These are phyloP conservation scores for Bothriochloa decipiens DNA, from an alignment of 176 grass and related monocot species.

Conservation along the genomic window DNA sequence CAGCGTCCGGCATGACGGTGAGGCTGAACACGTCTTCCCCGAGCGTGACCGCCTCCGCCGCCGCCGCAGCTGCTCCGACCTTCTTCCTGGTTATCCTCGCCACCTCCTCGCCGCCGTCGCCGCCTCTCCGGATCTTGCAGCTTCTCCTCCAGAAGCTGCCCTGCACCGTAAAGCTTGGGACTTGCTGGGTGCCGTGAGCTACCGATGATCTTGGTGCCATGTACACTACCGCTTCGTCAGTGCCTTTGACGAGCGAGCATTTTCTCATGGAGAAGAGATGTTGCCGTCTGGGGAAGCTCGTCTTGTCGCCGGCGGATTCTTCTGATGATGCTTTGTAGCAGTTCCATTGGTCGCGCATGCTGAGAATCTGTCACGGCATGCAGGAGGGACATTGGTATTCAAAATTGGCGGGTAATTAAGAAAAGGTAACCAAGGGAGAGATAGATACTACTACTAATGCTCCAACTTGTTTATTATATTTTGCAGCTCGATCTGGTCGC, in stretches of 20 bases:
- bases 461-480: too few species aligned
- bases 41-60: constrained; percentile 32
- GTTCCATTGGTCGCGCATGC: constrained; percentile 83
- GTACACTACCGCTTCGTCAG: constrained; percentile 50
- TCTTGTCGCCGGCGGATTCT: constrained; percentile 21
- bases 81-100: constrained; percentile 65
- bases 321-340: constrained; percentile 55
- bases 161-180: constrained; percentile 51
- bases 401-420: too few species aligned
- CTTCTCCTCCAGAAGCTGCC: constrained; percentile 75
- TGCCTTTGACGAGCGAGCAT: constrained; percentile 30
- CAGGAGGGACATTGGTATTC: neutral
- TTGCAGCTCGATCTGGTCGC: too few species aligned
- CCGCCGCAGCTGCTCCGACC: neutral
- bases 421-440: too few species aligned
- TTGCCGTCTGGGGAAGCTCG: constrained; percentile 7
- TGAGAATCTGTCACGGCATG: constrained; percentile 54
- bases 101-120: constrained; percentile 34
- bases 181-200: neutral
- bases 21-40: constrained; percentile 83
- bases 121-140: constrained; percentile 56
- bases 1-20: constrained; percentile 45
- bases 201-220: constrained; percentile 21
- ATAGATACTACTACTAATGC: too few species aligned
- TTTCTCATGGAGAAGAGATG: constrained; percentile 55